A percentile compares a stretch with the other conserved stretches of the same genome.
Evolutionary conservation across 2,329 filamentous ascomycete genomes (phyloP).

Genomic region (Huntiella bhutanensis): DNA sequence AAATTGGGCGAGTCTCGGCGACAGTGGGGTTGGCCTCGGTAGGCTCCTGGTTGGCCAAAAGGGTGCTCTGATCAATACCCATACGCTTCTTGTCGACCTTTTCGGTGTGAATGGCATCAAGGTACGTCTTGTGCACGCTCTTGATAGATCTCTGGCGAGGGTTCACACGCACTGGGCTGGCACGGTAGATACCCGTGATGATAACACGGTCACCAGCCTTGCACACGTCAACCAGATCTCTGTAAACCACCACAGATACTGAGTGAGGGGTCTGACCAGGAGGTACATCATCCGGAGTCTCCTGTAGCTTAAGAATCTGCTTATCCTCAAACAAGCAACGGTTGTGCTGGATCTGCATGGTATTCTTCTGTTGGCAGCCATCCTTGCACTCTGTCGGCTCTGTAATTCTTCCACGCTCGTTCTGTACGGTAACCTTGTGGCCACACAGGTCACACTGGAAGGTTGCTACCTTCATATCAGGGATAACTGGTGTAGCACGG

Average conservation of each 20-base stretch:
- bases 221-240: conserved; percentile 92
- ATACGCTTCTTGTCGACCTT: conserved; percentile 92
- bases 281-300: conserved; percentile 86
- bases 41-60: conserved; percentile 46
- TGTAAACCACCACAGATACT: conserved; percentile 88
- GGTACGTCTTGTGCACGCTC: conserved; percentile 93
- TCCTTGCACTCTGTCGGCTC: conserved; percentile 85
- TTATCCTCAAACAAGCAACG: conserved; percentile 89
- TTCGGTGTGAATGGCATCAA: conserved; percentile 87
- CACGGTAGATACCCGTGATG: conserved; percentile 91
- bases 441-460: conserved; percentile 91
- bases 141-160: conserved; percentile 83
- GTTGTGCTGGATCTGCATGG: conserved; percentile 97
- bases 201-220: conserved; percentile 93
- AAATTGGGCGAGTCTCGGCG: conserved; percentile 58
- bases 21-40: conserved; percentile 11
- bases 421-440: conserved; percentile 73
- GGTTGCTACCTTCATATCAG: conserved; percentile 97
- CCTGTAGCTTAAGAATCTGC: conserved; percentile 95
- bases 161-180: conserved; percentile 83
- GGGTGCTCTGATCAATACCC: conserved; percentile 75
- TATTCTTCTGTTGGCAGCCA: conserved; percentile 70
- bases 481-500: conserved; percentile 84
- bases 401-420: conserved; percentile 89
- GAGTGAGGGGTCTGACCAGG: conserved; percentile 95